phyloP scores from a whole-genome alignment of 257 asterid genomes.

The Voacanga thouarsii region DNA sequence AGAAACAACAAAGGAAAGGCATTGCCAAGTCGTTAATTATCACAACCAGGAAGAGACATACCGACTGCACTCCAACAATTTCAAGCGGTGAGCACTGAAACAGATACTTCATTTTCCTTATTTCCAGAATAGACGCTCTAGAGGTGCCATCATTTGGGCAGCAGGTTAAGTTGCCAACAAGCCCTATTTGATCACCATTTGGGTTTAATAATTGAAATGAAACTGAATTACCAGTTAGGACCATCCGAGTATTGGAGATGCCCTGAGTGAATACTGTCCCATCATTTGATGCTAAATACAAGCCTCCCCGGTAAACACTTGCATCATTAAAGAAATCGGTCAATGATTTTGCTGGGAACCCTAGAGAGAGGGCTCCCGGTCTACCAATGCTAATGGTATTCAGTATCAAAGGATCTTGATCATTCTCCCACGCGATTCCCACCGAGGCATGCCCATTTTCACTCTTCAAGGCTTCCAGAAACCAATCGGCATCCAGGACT shows the following conservation, averaged over 20 bases:
- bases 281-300: constrained; percentile 42
- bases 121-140: constrained; percentile 1
- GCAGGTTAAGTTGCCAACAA: constrained; percentile 36
- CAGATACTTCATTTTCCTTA: constrained; percentile 30
- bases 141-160: background rate
- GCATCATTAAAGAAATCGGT: constrained; percentile 24
- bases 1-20: too few species aligned
- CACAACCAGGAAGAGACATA: constrained; percentile 18
- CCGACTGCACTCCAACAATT: constrained; percentile 45
- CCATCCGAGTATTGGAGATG: constrained; percentile 33
- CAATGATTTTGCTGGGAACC: constrained; percentile 32
- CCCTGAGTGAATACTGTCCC: constrained; percentile 40
- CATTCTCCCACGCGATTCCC: constrained; percentile 37
- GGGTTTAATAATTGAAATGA: constrained; percentile 23
- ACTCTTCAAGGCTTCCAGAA: constrained; percentile 32
- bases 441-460: constrained; percentile 37
- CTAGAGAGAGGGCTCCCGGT: constrained; percentile 37
- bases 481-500: constrained; percentile 31
- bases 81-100: constrained; percentile 37
- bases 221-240: constrained; percentile 19
- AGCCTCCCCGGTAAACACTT: constrained; percentile 29
- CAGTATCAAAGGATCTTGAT: constrained; percentile 27
- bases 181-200: constrained; percentile 20
- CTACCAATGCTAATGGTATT: constrained; percentile 29
- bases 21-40: too few species aligned